Evolutionary conservation across 306 rosid genomes (phyloP).

Genomic region (Aeschynomene evenia): DNA sequence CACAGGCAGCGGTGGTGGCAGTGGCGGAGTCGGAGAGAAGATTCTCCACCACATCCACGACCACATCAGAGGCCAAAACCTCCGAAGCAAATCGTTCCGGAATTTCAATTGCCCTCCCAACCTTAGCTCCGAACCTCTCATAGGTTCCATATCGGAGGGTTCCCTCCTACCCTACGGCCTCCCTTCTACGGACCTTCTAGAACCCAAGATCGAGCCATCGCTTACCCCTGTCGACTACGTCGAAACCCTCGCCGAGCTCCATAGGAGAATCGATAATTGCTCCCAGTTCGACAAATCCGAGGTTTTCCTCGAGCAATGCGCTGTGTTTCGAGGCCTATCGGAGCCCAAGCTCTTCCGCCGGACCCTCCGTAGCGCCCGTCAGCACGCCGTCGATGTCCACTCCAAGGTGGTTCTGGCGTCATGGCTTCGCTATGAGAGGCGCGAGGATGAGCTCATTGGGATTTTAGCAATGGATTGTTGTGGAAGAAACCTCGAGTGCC

Average conservation of each 20-base stretch:
- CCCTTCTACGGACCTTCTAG: conserved; percentile 58
- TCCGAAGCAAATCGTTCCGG: conserved; percentile 45
- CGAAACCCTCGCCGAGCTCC: conserved; percentile 41
- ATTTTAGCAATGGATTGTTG: conserved; percentile 60
- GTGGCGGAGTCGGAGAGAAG: conserved; percentile 53
- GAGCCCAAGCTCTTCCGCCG: conserved; percentile 71
- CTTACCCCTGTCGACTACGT: conserved; percentile 56
- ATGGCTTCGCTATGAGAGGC: conserved; percentile 74
- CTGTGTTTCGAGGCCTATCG: conserved; percentile 45
- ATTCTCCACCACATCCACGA: conserved; percentile 59
- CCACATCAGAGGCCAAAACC: conserved; percentile 44
- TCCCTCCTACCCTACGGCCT: conserved; percentile 67
- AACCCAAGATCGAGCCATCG: conserved; percentile 57
- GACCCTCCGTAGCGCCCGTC: conserved; percentile 68
- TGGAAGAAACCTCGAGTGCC: conserved; percentile 73
- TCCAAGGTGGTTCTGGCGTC: conserved; percentile 65
- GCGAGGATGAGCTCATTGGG: conserved; percentile 79
- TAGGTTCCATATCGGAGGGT: conserved; percentile 27
- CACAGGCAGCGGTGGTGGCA: background rate
- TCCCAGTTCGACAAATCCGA: conserved; percentile 50
- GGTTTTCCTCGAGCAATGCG: conserved; percentile 61
- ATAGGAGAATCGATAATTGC: conserved; percentile 48
- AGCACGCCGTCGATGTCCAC: conserved; percentile 74
- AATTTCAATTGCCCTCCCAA: conserved; percentile 33
- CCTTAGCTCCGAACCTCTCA: conserved; percentile 16